These are phyloP conservation scores for Phytophthora sp. DNA, from an alignment of 352 stramenopile genomes.

Conservation along the genomic window DNA sequence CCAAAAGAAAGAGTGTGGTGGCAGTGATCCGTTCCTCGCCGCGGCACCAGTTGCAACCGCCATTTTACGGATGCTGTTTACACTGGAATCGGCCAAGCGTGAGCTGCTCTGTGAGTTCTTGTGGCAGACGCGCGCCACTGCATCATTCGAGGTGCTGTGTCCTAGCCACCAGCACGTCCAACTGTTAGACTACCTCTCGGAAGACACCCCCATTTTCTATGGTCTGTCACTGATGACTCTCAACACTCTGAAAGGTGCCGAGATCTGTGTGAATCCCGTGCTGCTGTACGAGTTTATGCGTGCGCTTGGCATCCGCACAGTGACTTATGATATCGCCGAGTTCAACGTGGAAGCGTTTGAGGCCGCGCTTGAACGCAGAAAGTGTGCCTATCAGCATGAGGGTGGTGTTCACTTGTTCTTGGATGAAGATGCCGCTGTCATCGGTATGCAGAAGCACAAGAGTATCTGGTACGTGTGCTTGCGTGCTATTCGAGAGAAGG, in stretches of 20 bases:
- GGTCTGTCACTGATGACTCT: slow-evolving; percentile 66
- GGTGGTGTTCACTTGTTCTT: slow-evolving; percentile 79
- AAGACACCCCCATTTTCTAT: slow-evolving; percentile 86
- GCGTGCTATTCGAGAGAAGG: slow-evolving; percentile 86
- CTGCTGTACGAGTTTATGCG: slow-evolving; percentile 68
- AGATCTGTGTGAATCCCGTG: slow-evolving; percentile 84
- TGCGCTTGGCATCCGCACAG: slow-evolving; percentile 61
- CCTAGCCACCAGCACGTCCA: slow-evolving; percentile 81
- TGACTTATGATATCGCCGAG: slow-evolving; percentile 58
- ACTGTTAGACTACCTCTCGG: slow-evolving; percentile 62
- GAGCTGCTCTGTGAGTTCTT: slow-evolving; percentile 70
- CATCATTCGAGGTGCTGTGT: slow-evolving; percentile 82
- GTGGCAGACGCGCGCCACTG: slow-evolving; percentile 77
- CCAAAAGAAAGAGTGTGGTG: slow-evolving; percentile 16
- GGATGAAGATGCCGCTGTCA: slow-evolving; percentile 60
- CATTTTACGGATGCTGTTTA: slow-evolving; percentile 44
- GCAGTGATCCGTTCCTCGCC: slow-evolving; percentile 56
- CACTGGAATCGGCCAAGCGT: slow-evolving; percentile 45
- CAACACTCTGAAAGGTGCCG: slow-evolving; percentile 38
- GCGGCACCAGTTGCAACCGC: slow-evolving; percentile 58
- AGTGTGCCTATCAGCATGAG: slow-evolving; percentile 67
- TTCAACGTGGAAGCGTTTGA: slow-evolving; percentile 46
- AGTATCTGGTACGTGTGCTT: slow-evolving; percentile 87
- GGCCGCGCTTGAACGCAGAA: slow-evolving; percentile 48
- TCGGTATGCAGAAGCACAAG: slow-evolving; percentile 87